Evolutionary conservation across 345 rosid genomes (phyloP).

Genomic region (Pseudoturritis turrita): DNA sequence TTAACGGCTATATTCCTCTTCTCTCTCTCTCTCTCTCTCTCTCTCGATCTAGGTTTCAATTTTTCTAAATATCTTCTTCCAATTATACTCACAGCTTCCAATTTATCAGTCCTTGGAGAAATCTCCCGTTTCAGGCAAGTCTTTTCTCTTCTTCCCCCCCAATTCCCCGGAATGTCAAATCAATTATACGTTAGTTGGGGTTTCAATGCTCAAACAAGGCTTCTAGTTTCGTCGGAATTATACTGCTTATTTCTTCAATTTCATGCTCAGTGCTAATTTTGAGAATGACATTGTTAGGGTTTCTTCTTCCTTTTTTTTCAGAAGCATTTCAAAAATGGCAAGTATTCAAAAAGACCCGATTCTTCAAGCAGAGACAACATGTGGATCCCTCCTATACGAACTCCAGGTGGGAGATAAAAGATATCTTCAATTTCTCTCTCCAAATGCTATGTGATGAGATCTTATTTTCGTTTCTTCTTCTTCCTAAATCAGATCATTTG

Average conservation of each 20-base stretch:
- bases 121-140: slow-evolving; percentile 22
- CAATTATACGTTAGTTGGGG: neutral
- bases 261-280: neutral
- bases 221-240: neutral
- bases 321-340: slow-evolving; percentile 44
- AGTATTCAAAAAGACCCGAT: slow-evolving; percentile 41
- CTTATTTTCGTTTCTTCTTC: neutral
- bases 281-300: slow-evolving; percentile 1
- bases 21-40: slow-evolving; percentile 8
- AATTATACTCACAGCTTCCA: neutral
- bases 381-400: slow-evolving; percentile 78
- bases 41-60: slow-evolving; percentile 11
- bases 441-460: neutral
- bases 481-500: slow-evolving; percentile 69
- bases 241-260: neutral
- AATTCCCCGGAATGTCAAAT: neutral
- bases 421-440: neutral
- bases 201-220: too few relatives aligned
- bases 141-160: neutral
- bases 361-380: slow-evolving; percentile 71
- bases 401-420: slow-evolving; percentile 51
- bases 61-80: slow-evolving; percentile 8
- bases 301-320: neutral
- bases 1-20: slow-evolving; percentile 31
- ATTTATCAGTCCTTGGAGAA: slow-evolving; percentile 8